These are phyloP conservation scores for Venturia nashicola DNA, from an alignment of 2,329 filamentous ascomycete genomes.

Conservation along the genomic window DNA sequence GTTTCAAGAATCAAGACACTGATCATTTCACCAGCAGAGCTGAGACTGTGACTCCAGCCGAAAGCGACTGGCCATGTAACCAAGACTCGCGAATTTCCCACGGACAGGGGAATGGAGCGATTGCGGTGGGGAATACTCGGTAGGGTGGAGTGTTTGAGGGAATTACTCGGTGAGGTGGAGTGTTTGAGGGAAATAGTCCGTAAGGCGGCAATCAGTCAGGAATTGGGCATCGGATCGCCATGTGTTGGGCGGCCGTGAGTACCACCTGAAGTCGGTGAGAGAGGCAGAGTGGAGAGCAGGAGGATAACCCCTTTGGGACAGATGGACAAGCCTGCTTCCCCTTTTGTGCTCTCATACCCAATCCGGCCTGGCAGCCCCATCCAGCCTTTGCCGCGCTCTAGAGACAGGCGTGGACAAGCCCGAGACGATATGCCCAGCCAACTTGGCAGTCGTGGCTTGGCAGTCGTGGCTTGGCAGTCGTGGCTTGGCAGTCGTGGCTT, in stretches of 20 bases:
- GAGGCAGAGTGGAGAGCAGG: background rate
- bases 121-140: background rate
- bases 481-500: too few species aligned
- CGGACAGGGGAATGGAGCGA: background rate
- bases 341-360: background rate
- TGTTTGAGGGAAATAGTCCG: too few species aligned
- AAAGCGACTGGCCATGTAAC: background rate
- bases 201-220: too few species aligned
- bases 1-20: background rate
- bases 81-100: background rate
- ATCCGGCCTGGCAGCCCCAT: too few species aligned
- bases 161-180: too few species aligned
- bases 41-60: background rate
- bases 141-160: too few species aligned
- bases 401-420: too few species aligned
- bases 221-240: background rate
- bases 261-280: background rate
- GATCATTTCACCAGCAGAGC: background rate
- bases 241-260: background rate
- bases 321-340: background rate
- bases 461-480: too few species aligned
- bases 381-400: background rate
- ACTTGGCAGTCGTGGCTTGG: too few species aligned
- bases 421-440: too few species aligned
- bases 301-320: background rate